Evolutionary conservation across 805 yeast genomes (phyloP).

Genomic region (Ogataea methanolica): DNA sequence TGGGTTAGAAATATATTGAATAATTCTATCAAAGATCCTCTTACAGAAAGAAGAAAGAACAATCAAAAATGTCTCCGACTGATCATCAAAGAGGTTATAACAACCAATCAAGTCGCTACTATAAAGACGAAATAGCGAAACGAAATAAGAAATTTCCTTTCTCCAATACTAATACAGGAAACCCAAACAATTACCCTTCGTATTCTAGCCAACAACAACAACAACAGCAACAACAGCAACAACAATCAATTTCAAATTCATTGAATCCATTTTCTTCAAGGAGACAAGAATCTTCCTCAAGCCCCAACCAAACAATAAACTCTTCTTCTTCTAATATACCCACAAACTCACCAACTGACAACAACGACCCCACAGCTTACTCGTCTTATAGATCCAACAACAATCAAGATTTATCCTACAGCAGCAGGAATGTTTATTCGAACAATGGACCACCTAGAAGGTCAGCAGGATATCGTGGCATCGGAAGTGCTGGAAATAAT

Average conservation of each 20-base stretch:
- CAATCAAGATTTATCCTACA: constrained; percentile 9
- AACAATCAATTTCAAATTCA: constrained; percentile 12
- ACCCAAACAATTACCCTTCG: neutral
- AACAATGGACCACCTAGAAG: constrained; percentile 11
- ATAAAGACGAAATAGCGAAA: constrained; percentile 21
- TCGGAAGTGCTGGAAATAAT: constrained; percentile 8
- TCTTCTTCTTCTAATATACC: neutral
- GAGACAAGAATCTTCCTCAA: constrained; percentile 15
- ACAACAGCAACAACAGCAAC: constrained; percentile 5
- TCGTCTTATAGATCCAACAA: constrained; percentile 11
- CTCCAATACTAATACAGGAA: constrained; percentile 12
- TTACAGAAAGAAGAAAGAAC: neutral
- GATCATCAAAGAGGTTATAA: constrained; percentile 19
- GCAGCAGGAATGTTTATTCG: constrained; percentile 8
- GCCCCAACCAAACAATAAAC: neutral
- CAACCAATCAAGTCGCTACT: constrained; percentile 15
- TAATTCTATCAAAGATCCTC: too few relatives aligned
- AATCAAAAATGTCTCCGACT: constrained; percentile 15
- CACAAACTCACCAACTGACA: neutral
- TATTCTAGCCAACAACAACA: constrained; percentile 1
- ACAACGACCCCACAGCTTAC: neutral
- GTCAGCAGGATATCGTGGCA: constrained; percentile 13
- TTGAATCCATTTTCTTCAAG: constrained; percentile 30
- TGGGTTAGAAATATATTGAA: too few relatives aligned
- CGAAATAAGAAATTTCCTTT: constrained; percentile 21